Evolutionary conservation across 768 basidiomycete genomes (phyloP), one percentile per base, ranked within the genome.

Genomic region (Termitomyces sp.): DNA sequence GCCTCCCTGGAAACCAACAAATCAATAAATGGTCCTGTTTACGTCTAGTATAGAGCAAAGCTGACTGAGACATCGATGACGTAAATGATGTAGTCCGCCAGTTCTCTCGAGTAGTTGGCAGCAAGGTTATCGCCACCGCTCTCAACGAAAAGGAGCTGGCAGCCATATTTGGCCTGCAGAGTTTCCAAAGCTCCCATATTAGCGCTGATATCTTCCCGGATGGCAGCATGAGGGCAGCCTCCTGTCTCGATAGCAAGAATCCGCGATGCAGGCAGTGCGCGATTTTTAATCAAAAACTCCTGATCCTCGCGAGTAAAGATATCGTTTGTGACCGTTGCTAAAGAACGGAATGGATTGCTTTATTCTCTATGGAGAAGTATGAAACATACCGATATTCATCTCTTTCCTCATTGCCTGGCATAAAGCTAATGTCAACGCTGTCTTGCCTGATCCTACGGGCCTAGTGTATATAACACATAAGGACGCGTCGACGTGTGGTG

Each of bases 281-380:
- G 83, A 74, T 98, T 93, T 67, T 84, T 87, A 68, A 99, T 96
- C 37, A 99, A 77, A 72, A 99, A 99, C 67, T 98, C 96, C 71
- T 97, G 95, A 68, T 98, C 96, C 71, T 98, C 96, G 22, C 90
- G 82, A 36, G 96, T 99, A 74, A 99, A 99, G 70, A 99, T 99
- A 73, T 99, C 96, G 73, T 99, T 99, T n/a, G 96, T 99, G 14
- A 96, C 93, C 2, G 93, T 94, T 34, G 93, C 95, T 94, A 51
- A 24, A 24, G 10, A 37, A 56, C 44, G 53, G 7, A 43, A 54
- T 59, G 36, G 57, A 47, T 46, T 18, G 27, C 36, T 46, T 46
- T 53, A 33, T 36, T 37, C 47, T 55, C 34, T 37, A 52, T 44
- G 39, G 45, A 26, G 42, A 37, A 43, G 49, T 49, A 44, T 47